Conservation (phyloP, 352 stramenopile genomes). For the Lagenidium sp. region DNA sequence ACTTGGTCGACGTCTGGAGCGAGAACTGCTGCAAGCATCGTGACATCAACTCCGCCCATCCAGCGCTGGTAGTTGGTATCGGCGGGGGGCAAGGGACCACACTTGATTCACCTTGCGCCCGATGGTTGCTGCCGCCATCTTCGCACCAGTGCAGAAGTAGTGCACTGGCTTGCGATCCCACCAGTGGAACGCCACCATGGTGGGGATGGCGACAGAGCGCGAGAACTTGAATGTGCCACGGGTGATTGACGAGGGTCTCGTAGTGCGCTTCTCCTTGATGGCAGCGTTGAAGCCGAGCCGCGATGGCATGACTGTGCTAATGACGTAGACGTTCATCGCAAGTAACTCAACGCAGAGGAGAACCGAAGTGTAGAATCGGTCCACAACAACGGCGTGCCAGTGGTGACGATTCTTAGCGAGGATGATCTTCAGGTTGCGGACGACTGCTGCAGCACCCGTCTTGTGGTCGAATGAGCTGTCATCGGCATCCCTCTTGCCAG, state of each 20-base stretch:
- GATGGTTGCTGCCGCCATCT: constrained; percentile 3
- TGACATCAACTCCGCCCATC: constrained; percentile 16
- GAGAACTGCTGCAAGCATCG: constrained; percentile 15
- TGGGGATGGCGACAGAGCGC: constrained; percentile 1
- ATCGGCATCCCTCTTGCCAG: neutral
- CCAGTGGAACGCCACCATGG: constrained; percentile 12
- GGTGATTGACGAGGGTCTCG: constrained; percentile 3
- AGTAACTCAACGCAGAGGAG: constrained; percentile 13
- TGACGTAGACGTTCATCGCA: constrained; percentile 15
- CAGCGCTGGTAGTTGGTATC: constrained; percentile 19
- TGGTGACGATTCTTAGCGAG: neutral
- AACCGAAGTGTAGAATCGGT: constrained; percentile 17
- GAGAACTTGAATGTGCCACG: constrained; percentile 14
- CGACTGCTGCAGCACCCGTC: constrained; percentile 11
- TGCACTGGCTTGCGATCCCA: constrained; percentile 23
- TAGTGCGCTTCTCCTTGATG: constrained; percentile 4
- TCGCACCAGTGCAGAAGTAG: constrained; percentile 13
- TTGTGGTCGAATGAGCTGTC: constrained; percentile 7
- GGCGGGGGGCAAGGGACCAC: constrained; percentile 9
- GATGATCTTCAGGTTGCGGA: constrained; percentile 14
- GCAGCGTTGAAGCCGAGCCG: constrained; percentile 2
- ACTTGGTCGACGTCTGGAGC: constrained; percentile 3
- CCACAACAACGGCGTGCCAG: constrained; percentile 1
- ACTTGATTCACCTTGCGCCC: constrained; percentile 15
- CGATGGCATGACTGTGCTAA: constrained; percentile 15